Base-by-base conservation (phyloP, 306 rosid species). In the Erythrophleum fordii region DNA sequence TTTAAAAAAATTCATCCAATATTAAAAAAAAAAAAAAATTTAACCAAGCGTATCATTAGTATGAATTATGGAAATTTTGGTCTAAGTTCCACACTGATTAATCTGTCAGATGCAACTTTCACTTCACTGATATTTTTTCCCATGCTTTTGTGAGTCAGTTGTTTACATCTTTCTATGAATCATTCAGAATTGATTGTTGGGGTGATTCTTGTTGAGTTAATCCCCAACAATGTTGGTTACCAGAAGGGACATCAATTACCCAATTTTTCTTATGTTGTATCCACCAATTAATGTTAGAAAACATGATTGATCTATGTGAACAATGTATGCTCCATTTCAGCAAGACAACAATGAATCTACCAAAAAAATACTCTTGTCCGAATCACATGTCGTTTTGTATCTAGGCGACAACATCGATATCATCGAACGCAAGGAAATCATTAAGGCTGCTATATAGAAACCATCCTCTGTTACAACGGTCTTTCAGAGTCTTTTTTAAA, bases 401-500 rank as follows among this genome's bases (percentile, higher is more conserved):
- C 42, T 16, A 62, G 69, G 69, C 41, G 1, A 13, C 4, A 28
- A 5, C 75, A 28, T 82, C 0, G 81, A 0, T 7, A 0, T 1
- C 3, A 0, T 11, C 77, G 81, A 13, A 37, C 20, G 2, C 69
- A 12, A 22, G 31, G 76, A 59, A 58, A 42, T 16, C 22, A 16
- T 13, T 8, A 17, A 2, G 55, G 8, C 5, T 6, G 17, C 0
- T 86, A 79, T 77, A 91, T 73, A 80, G 5, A 20, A 22, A 22
- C 22, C 23, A 8, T 66, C 29, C 69, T 10, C 25, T 56, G 37
- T 71, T 39, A 14, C 29, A 29, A 3, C 2, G 45, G 49, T 79
- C 77, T 72, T 86, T 87, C 90, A 90, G 80, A 41, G 90, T 82
- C 66, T 81, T 80, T 67, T 87, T 88, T 91, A 87, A 90, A 2